Conservation (phyloP, 768 basidiomycete species). For the Pilatotrama ljubarskyi region DNA sequence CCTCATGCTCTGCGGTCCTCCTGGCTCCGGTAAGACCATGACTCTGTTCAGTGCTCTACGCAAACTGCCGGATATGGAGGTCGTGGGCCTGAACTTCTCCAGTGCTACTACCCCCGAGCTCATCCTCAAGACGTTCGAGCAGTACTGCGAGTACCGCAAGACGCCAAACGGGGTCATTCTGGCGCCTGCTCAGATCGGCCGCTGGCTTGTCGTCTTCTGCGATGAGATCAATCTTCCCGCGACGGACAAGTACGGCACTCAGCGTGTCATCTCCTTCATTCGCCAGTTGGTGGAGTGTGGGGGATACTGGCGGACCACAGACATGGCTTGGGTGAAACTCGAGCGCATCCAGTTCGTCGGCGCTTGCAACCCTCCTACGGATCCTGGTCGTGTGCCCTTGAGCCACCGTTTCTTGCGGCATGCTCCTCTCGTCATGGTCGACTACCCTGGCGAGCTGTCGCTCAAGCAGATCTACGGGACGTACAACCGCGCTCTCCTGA, state of each 20-base stretch:
- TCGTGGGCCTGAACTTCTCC: slow-evolving; percentile 98
- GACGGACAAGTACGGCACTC: slow-evolving; percentile 96
- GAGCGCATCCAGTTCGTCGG: slow-evolving; percentile 99
- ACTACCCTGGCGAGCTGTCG: slow-evolving; percentile 96
- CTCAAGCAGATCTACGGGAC: slow-evolving; percentile 99
- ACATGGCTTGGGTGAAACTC: slow-evolving; percentile 96
- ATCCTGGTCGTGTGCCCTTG: slow-evolving; percentile 98
- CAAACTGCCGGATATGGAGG: slow-evolving; percentile 98
- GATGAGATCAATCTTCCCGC: slow-evolving; percentile 99
- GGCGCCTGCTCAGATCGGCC: slow-evolving; percentile 90
- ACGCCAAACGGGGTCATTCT: slow-evolving; percentile 98
- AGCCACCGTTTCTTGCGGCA: slow-evolving; percentile 97
- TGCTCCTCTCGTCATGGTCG: slow-evolving; percentile 97
- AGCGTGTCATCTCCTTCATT: slow-evolving; percentile 97
- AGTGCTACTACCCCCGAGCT: slow-evolving; percentile 98
- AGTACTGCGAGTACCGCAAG: slow-evolving; percentile 98
- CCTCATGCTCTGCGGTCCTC: slow-evolving; percentile 96
- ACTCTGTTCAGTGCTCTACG: slow-evolving; percentile 96
- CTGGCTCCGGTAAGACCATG: slow-evolving; percentile 99
- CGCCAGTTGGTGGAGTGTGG: slow-evolving; percentile 94
- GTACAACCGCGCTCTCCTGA: slow-evolving; percentile 93
- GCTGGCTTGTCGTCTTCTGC: slow-evolving; percentile 99
- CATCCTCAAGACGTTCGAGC: slow-evolving; percentile 98
- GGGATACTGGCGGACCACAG: slow-evolving; percentile 91
- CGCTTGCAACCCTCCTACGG: slow-evolving; percentile 98